Base-by-base conservation (phyloP, 805 yeast species). In the Wickerhamomyces ciferrii region DNA sequence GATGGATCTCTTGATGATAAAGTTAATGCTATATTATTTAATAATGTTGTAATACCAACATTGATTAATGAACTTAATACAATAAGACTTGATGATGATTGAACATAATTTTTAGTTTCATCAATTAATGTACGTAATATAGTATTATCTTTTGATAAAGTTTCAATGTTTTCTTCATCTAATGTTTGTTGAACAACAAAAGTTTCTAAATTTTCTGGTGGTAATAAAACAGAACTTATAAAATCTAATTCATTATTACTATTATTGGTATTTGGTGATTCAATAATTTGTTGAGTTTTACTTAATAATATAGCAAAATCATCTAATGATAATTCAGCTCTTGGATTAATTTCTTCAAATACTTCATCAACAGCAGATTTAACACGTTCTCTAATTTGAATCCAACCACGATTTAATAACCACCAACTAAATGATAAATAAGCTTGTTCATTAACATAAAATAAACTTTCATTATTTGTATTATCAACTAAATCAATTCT, bases 401-500 rank as follows among this genome's bases (percentile, higher is more conserved):
- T 56, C 90, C 94, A 89, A 0, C 98, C 98, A 52, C 82, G 79
- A 63, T 92, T 90, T 43, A 92, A 70, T 41, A 92, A 65, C 97
- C 97, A 92, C 97, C 97, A 92, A 50, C 91, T 84, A 51, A 89
- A 76, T 0, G 96, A 84, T 41, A 92, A 71, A 61, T 86, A 92
- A 43, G 89, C 84, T 56, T 94, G 92, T 56, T 86, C 94, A 35
- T 83, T 74, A 31, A 76, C 66, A 59, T 83, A 80, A 53, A 77
- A 76, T 34, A 58, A 57, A 31, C 39, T 37, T 20, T 63, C 54
- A 37, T 51, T 54, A 31, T 52, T 53, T 39, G 45, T 51, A 18
- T 41, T 58, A 48, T 61, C 65, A 5, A 46, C 43, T 42, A 46
- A 37, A 32, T 53, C 56, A 11, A 49, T 47, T 18, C 35, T 47